These are phyloP conservation scores for Globisporangium recalcitrans DNA, from an alignment of 352 stramenopile genomes.

Conservation along the genomic window DNA sequence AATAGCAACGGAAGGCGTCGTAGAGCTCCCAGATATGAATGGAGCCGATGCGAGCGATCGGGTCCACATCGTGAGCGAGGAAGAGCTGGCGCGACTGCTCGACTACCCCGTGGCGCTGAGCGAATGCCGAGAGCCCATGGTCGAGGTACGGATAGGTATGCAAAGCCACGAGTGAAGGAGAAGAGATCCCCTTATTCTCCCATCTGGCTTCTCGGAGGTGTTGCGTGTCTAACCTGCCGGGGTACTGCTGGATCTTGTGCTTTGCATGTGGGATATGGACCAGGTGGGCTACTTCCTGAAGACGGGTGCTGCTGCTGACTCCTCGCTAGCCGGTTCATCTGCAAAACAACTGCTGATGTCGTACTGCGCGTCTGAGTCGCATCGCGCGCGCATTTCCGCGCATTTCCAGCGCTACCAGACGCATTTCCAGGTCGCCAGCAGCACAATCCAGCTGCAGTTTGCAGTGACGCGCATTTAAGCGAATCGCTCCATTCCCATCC, in stretches of 20 bases:
- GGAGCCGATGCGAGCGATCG: background rate
- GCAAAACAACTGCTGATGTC: constrained; percentile 35
- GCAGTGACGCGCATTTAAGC: constrained; percentile 3
- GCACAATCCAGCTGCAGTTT: constrained; percentile 2
- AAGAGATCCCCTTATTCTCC: background rate
- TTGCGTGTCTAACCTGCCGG: constrained; percentile 1
- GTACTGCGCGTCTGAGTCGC: constrained; percentile 39
- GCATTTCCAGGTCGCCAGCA: constrained; percentile 9
- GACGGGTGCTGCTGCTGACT: background rate
- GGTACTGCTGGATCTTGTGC: background rate
- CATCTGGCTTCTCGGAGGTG: background rate
- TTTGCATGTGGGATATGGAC: background rate
- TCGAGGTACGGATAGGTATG: constrained; percentile 39
- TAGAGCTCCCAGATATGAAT: background rate
- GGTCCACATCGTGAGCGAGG: constrained; percentile 27
- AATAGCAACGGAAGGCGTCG: background rate
- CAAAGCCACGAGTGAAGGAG: background rate
- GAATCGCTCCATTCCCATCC: too few species aligned
- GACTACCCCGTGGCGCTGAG: constrained; percentile 67
- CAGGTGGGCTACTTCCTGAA: constrained; percentile 58
- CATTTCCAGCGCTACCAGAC: constrained; percentile 46
- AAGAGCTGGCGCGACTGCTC: constrained; percentile 33
- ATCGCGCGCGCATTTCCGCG: constrained; percentile 15
- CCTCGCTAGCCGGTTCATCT: background rate
- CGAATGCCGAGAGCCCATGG: constrained; percentile 46